Evolutionary conservation across 208 protist genomes (phyloP), one percentile per base, ranked within the genome.

Genomic region (Strigomonas culicis): DNA sequence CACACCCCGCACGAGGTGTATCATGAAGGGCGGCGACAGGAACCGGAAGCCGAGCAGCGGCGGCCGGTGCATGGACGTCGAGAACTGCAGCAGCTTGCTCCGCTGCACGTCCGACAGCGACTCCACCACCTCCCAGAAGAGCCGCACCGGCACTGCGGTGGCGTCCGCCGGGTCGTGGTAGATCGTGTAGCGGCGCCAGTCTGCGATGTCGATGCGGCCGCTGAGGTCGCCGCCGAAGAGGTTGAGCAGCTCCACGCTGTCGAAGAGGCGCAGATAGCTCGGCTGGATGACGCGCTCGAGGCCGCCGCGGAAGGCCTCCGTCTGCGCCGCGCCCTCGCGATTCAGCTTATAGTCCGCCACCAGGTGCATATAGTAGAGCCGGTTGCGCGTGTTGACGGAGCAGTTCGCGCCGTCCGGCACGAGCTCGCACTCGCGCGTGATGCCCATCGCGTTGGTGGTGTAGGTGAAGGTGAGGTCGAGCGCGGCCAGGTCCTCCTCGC

Each of bases 331-430:
- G 4, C 85, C 88, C 70, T 98, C 89, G 28, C 72, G 77, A 64
- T 98, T 98, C 13, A 98, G 71, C 68, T 89, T 93, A 57, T 87
- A 98, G 77, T 98, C 74, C 0, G 93, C 88, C n/a, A 98, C 70
- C 34, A 94, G 82, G 57, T 93, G 79, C 44, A 98, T 89, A 69
- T 98, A 98, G 63, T 90, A 80, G n/a, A 93, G 66, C 47, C 82
- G 89, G 73, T 97, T 98, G 46, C 73, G 74, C 28, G 70, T 61
- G 0, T 84, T 97, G 41, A 98, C 95, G 27, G 76, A 50, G 61
- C 96, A 83, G 66, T 95, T 61, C 7, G 74, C 65, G 2, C 95
- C 95, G 59, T 72, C 81, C 19, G 53, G 75, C 41, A 96, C 74
- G 30, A 98, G 80, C 63, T 96, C 90, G 41, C 92, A 74, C 41